Conservation (phyloP, 345 rosid genomes). For the Populus davidiana region DNA sequence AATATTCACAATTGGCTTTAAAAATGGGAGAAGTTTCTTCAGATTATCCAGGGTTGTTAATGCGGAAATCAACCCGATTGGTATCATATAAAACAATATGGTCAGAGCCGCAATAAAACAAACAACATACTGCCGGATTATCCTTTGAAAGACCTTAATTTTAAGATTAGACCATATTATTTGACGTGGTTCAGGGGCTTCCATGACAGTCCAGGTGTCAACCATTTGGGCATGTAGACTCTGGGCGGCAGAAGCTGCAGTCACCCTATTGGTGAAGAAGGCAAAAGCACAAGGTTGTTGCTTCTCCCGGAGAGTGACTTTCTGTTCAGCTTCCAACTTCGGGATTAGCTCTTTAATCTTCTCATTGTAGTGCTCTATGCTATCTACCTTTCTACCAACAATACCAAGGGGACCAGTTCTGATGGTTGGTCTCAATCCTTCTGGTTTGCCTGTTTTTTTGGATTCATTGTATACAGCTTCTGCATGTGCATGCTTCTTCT, state of each 20-base stretch:
- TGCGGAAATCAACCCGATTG: conserved; percentile 66
- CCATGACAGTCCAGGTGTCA: conserved; percentile 60
- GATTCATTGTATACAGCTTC: conserved; percentile 54
- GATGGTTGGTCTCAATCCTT: conserved; percentile 54
- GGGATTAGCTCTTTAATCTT: conserved; percentile 51
- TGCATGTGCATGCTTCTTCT: conserved; percentile 73
- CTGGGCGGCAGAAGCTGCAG: conserved; percentile 73
- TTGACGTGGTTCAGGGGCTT: conserved; percentile 72
- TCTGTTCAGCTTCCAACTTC: conserved; percentile 72
- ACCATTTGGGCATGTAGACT: conserved; percentile 70
- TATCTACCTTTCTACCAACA: conserved; percentile 61
- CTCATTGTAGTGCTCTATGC: conserved; percentile 63
- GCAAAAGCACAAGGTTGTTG: conserved; percentile 68
- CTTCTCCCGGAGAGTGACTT: conserved; percentile 62
- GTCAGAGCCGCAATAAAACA: conserved; percentile 61
- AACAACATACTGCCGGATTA: conserved; percentile 47
- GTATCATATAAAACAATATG: conserved; percentile 73
- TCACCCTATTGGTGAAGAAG: conserved; percentile 64
- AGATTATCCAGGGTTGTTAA: conserved; percentile 70
- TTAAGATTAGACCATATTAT: conserved; percentile 63
- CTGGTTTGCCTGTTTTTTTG: conserved; percentile 30
- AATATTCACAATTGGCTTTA: conserved; percentile 51
- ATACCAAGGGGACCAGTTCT: conserved; percentile 69
- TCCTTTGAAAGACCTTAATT: conserved; percentile 54
- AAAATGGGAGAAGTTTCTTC: conserved; percentile 62